phyloP scores from a whole-genome alignment of 2,329 filamentous ascomycete species.

The Ophiocordyceps robertsii region DNA sequence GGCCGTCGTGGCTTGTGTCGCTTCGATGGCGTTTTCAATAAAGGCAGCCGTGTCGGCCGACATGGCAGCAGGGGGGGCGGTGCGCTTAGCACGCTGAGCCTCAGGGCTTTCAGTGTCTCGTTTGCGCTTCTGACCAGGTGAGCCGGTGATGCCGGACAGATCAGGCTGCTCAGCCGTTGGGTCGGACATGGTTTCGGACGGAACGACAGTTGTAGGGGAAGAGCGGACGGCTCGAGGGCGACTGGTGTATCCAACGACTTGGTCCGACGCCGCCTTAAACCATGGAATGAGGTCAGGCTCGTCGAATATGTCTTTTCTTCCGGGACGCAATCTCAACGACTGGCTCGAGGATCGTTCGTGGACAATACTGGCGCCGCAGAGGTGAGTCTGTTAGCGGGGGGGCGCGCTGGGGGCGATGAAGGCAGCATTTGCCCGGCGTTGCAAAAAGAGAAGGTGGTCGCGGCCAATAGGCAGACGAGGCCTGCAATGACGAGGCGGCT shows the following conservation, averaged over 20 bases:
- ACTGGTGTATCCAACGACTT: neutral
- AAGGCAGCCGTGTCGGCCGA: conserved; percentile 34
- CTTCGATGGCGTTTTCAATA: conserved; percentile 39
- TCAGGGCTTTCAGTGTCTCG: conserved; percentile 37
- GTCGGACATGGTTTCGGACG: conserved; percentile 29
- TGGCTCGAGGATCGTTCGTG: no score
- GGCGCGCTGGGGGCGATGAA: no score
- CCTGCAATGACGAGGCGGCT: no score
- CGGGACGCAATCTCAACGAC: no score
- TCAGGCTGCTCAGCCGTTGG: conserved; percentile 33
- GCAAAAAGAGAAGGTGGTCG: no score
- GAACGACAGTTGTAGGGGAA: neutral
- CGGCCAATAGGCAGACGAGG: no score
- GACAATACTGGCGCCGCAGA: no score
- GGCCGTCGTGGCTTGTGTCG: conserved; percentile 20
- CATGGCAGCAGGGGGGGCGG: conserved; percentile 30
- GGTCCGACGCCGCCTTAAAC: no score
- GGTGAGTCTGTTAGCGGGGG: no score
- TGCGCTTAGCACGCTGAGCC: conserved; percentile 35
- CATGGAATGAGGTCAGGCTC: no score
- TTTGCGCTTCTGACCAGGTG: conserved; percentile 42
- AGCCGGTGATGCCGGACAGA: conserved; percentile 25
- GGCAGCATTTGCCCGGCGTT: no score
- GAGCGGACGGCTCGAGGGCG: neutral
- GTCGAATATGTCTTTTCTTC: no score